Evolutionary conservation across 805 yeast species (phyloP).

Genomic region (Candida andamanensis): DNA sequence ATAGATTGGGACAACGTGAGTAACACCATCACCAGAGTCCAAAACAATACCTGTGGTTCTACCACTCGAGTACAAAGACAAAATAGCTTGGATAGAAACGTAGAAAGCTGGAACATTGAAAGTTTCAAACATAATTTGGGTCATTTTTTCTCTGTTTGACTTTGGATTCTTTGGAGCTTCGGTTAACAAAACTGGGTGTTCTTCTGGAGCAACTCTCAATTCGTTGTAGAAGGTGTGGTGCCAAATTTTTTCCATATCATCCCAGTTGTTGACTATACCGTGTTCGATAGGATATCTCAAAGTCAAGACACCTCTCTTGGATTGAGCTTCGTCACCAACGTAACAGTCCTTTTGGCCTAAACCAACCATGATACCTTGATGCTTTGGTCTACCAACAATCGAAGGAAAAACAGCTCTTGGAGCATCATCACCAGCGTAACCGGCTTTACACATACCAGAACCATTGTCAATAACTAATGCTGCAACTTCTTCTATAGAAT

Average conservation of each 20-base stretch:
- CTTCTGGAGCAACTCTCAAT: constrained; percentile 99
- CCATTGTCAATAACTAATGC: constrained; percentile 95
- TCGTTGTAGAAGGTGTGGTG: constrained; percentile 99
- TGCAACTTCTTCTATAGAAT: constrained; percentile 40
- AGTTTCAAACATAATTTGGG: constrained; percentile 98
- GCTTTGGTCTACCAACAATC: constrained; percentile 99
- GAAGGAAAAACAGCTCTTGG: constrained; percentile 99
- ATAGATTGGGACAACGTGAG: constrained; percentile 99
- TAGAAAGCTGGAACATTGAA: constrained; percentile 99
- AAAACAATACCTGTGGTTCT: constrained; percentile 99
- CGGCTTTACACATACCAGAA: constrained; percentile 99
- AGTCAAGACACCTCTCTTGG: constrained; percentile 99
- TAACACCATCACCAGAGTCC: constrained; percentile 99
- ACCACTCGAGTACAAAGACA: constrained; percentile 97
- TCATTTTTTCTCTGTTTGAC: constrained; percentile 99
- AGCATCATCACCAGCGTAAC: constrained; percentile 99
- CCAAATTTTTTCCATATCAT: constrained; percentile 99
- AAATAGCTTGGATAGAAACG: constrained; percentile 97
- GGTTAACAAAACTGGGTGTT: constrained; percentile 97
- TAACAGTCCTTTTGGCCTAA: constrained; percentile 99
- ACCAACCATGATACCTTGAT: constrained; percentile 99
- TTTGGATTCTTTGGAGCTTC: constrained; percentile 99
- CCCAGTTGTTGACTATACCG: constrained; percentile 99
- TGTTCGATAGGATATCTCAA: constrained; percentile 99
- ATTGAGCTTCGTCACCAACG: constrained; percentile 99